These are phyloP conservation scores for Detonula confervacea DNA, from an alignment of 352 stramenopile species.

Conservation along the genomic window DNA sequence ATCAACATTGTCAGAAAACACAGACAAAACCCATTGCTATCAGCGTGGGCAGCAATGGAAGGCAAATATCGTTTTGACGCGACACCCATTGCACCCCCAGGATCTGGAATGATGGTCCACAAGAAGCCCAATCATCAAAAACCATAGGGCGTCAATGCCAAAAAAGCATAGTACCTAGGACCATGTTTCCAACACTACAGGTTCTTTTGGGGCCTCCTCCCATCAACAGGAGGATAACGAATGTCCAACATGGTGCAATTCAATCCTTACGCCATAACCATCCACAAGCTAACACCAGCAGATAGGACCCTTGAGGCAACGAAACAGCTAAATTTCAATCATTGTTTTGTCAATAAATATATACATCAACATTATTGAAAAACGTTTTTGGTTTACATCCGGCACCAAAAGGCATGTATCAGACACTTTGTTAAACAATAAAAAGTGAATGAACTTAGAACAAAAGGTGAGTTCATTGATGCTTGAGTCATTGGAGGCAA, in stretches of 20 bases:
- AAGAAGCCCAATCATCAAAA: slow-evolving; percentile 25
- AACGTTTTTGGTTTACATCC: too few relatives aligned
- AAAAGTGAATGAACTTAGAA: too few relatives aligned
- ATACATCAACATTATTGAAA: too few relatives aligned
- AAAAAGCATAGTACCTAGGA: background rate
- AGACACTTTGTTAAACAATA: too few relatives aligned
- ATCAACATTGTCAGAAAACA: background rate
- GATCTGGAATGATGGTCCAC: slow-evolving; percentile 41
- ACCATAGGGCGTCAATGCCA: slow-evolving; percentile 15
- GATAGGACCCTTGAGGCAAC: background rate
- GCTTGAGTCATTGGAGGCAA: too few relatives aligned
- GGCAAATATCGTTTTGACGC: slow-evolving; percentile 15
- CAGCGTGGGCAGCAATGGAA: background rate
- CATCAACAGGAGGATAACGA: background rate
- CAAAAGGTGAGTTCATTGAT: too few relatives aligned
- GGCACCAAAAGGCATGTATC: too few relatives aligned
- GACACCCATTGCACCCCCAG: slow-evolving; percentile 39
- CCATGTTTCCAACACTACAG: background rate
- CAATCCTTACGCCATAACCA: background rate
- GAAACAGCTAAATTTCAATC: background rate
- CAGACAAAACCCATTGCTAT: slow-evolving; percentile 3
- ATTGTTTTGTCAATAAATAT: too few relatives aligned
- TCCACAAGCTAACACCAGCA: background rate
- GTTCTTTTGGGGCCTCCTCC: background rate
- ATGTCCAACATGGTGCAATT: slow-evolving; percentile 1